Base-by-base conservation (phyloP, 2,329 filamentous ascomycete species). In the Emergomyces orientalis region DNA sequence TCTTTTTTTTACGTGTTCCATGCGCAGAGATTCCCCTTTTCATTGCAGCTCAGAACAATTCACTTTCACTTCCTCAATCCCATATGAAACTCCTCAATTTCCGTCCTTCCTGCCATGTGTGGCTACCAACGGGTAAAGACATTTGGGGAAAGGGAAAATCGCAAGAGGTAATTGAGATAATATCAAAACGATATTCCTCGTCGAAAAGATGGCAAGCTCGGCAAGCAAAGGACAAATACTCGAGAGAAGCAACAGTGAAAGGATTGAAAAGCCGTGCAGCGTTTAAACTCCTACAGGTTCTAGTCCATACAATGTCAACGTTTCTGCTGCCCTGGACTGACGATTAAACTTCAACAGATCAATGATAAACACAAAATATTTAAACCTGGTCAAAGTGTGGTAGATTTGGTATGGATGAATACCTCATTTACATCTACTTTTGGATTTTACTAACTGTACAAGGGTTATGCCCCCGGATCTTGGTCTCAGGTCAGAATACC, bases 251-350 rank as follows among this genome's bases (percentile, higher is more conserved):
- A 55, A 88, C 86, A 71, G 86, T 95, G 1, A 83, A 89, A 67
- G 88, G 88, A 0, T 78, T 97, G 63, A 97, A 93, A 76, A 95
- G 91, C 70, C 86, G 94, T 65, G 94, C 94, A 32, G 94, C 92
- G 0, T 97, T 94, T 75, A 99, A 99, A 76, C 80, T 99, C 11
- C 77, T 97, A 22, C 89, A 97, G 81, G 91, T 91, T 6, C 37
- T 54, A 47, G 51, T 51, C 30, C 25, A 43, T 61, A 52, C 32
- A 19, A 57, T 19, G 14, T 34, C 59, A n/a, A 13, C n/a, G 27
- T 37, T 30, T 32, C 11, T 57, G 22, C 30, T 37, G 34, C 11
- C 41, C 25, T 59, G 32, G 41, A 49, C 55, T 67, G 34, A 69
- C 30, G 52, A n/a, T 19, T 34, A 39, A 39, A 30, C 19, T 17